Evolutionary conservation across 768 basidiomycete species (phyloP).

Genomic region (Podaxis sp.): DNA sequence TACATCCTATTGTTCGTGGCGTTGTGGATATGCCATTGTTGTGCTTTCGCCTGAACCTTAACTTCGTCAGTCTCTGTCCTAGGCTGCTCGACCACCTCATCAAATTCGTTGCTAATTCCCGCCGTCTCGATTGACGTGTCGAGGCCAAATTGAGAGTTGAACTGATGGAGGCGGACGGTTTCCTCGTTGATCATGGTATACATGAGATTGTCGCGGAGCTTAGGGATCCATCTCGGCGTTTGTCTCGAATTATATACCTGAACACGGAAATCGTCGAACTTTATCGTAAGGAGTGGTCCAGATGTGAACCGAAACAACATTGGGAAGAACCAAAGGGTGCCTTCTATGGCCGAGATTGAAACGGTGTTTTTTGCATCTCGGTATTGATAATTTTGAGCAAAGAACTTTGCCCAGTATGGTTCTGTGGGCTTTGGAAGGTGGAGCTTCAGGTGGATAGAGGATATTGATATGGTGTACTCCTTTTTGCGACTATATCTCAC

Average conservation of each 20-base stretch:
- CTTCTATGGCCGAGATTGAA: not conserved
- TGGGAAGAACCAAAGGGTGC: slow-evolving; percentile 2
- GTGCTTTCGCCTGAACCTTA: not conserved
- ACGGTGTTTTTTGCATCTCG: not conserved
- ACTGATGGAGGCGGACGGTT: not conserved
- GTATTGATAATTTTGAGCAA: not conserved
- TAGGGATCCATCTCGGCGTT: not conserved
- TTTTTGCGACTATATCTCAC: not conserved
- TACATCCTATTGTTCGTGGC: not conserved
- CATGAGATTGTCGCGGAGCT: not conserved
- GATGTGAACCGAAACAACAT: slow-evolving; percentile 1
- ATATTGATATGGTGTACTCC: not conserved
- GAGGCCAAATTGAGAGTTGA: not conserved
- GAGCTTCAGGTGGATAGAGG: not conserved
- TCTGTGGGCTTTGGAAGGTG: not conserved
- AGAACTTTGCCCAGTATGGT: not conserved
- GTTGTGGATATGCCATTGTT: not conserved
- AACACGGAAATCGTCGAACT: not conserved
- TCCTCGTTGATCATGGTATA: not conserved
- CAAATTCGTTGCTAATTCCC: not conserved
- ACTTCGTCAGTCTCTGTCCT: not conserved
- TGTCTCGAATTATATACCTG: not conserved
- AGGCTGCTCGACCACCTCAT: not conserved
- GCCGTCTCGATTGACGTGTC: not conserved
- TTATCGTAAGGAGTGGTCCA: not conserved